Conservation (phyloP, 2,329 filamentous ascomycete species). For the Rhynchosporium secalis region DNA sequence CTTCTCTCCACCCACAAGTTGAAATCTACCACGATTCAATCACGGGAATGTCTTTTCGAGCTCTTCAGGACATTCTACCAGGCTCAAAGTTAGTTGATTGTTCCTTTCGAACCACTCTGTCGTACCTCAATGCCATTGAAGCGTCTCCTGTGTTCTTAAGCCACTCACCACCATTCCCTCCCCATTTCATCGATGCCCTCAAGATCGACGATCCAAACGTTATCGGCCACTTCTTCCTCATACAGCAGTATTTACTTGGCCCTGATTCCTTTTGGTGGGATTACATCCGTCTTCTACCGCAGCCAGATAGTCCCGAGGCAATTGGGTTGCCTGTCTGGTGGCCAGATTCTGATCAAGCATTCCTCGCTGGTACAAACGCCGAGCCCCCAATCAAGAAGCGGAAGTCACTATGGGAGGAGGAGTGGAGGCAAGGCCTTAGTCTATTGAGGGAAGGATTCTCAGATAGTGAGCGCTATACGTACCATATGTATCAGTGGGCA, state of each 20-base stretch:
- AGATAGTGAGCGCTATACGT: constrained; percentile 29
- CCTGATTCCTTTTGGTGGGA: constrained; percentile 64
- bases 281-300: constrained; percentile 66
- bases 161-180: constrained; percentile 46
- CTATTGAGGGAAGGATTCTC: constrained; percentile 21
- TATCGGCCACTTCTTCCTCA: constrained; percentile 65
- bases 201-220: constrained; percentile 53
- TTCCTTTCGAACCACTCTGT: constrained; percentile 55
- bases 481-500: constrained; percentile 61
- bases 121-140: constrained; percentile 57
- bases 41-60: constrained; percentile 55
- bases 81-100: constrained; percentile 50
- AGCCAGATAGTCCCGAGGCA: constrained; percentile 51
- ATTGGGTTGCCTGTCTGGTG: constrained; percentile 65
- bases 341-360: constrained; percentile 57
- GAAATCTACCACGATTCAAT: constrained; percentile 53
- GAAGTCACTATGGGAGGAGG: constrained; percentile 32
- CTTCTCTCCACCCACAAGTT: constrained; percentile 50
- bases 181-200: constrained; percentile 49
- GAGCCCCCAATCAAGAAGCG: constrained; percentile 33
- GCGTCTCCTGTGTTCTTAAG: constrained; percentile 36
- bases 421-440: constrained; percentile 32
- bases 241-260: constrained; percentile 64
- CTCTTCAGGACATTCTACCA: constrained; percentile 24
- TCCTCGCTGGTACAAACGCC: constrained; percentile 44